Conservation (phyloP, 495 filamentous ascomycete genomes). For the Daldinia decipiens region DNA sequence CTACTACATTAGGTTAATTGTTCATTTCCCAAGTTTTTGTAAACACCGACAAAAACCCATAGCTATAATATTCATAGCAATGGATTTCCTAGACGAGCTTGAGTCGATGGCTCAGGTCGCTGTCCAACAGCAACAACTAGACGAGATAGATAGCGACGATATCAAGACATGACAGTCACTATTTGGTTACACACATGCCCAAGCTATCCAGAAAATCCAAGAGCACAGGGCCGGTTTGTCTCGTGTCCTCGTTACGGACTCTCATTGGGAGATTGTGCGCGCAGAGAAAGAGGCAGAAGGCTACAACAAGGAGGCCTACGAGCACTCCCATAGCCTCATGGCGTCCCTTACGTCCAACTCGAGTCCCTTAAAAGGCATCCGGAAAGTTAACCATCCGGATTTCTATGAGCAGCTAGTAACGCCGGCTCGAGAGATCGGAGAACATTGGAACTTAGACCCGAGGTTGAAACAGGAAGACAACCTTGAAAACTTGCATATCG, state of each 20-base stretch:
- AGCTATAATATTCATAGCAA: no score
- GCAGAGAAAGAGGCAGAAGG: neutral
- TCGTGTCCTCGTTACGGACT: neutral
- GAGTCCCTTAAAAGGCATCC: no score
- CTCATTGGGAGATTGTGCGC: neutral
- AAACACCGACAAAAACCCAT: no score
- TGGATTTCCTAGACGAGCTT: neutral
- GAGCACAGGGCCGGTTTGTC: neutral
- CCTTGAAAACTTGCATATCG: no score
- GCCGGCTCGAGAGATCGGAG: no score
- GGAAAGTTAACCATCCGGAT: no score
- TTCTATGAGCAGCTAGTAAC: no score
- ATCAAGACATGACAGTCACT: neutral
- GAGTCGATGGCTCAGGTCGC: neutral
- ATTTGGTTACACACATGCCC: neutral
- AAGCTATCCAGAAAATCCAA: neutral
- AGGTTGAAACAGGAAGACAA: no score
- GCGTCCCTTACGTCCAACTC: no score
- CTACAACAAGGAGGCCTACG: slow-evolving; percentile 1
- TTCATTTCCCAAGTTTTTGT: no score
- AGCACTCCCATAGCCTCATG: neutral
- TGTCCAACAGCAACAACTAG: neutral
- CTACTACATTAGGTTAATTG: no score
- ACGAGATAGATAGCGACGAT: neutral
- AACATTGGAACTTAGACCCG: no score